Evolutionary conservation across 768 basidiomycete species (phyloP), one percentile per base, ranked within the genome.

Genomic region (Hypholoma fasciculare): DNA sequence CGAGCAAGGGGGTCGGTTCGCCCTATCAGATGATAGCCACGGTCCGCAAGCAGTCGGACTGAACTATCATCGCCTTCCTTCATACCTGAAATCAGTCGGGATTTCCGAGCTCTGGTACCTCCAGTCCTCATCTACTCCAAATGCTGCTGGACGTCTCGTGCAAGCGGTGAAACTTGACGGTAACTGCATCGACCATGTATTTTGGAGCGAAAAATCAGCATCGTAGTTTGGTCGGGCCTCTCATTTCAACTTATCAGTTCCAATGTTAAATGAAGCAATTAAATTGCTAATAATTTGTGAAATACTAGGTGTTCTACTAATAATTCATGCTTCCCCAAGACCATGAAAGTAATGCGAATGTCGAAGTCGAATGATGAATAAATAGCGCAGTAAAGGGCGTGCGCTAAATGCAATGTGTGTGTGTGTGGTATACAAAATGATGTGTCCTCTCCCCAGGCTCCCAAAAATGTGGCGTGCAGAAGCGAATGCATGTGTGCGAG

Each of bases 11-110:
- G 97, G 96, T 2, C 83, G 85, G 20, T 84, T 97, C 61, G 83
- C 88, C 17, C 79, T 99, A 26, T 98, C 96, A 5, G 97, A 98
- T 69, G 97, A 98, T 74, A 96, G 95, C 52, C 97, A 99, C 66
- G 94, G 93, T 0, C 90, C 94, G 2, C 84, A 86, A 30, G 85
- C 86, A 8, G 94, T 98, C 54, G 95, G 94, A 0, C 77, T 94
- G 57, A 94, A 98, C 71, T 99, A 98, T 65, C 67, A 75, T 54
- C 78, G 81, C 17, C 71, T 90, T 60, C 77, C 76, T 48, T 76
- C 78, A 11, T 98, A 98, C 71, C 75, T 94, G 27, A 73, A 76
- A 47, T 74, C 74, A 2, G 68, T 82, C n/a, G 83, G 82, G 4
- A 79, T 97, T 27, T 64, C 72, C 9, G 84, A 90, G 57, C 66